Evolutionary conservation across 306 rosid genomes (phyloP), one percentile per base, ranked within the genome.

Genomic region (Potentilla sterilis): DNA sequence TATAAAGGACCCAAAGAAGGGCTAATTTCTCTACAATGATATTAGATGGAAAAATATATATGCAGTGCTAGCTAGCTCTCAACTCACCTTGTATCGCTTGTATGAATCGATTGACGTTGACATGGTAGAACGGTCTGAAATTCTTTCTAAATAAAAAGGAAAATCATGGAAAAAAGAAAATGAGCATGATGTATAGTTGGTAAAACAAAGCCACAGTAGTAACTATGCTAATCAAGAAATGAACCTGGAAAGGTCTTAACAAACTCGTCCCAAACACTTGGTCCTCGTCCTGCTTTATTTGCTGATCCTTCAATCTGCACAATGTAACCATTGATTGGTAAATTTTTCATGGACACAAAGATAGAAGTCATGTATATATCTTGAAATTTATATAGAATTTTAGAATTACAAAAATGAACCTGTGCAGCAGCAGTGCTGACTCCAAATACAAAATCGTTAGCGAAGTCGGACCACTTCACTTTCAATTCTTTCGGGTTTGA

Each of bases 221-320:
- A 37, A 21, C 28, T 19, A 19, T 6, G 58, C 24, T 9, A 57
- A 57, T 22, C 2, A 8, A n/a, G 34, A 57, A 57, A 57, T 22
- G 32, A n/a, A n/a, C 34, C 83, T 49, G 76, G 75, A 46, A 34
- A 74, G 63, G 11, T 62, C 46, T 32, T 16, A 32, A 55, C 1
- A 71, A 69, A 75, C 6, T 57, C 7, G 67, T 78, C 86, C 86
- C 83, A 83, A 70, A 71, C 4, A 22, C 81, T 80, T 6, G 76
- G 77, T 76, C 86, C 79, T 80, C 72, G 68, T 24, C 81, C 86
- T 47, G 58, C 78, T 67, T 73, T 48, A 5, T 72, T 49, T 52
- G 73, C 52, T 48, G 79, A 67, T 72, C 81, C 80, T 74, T 82
- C 85, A 9, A 74, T 77, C 80, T 81, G 75, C 51, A 74, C 18